Evolutionary conservation across 2,329 filamentous ascomycete species (phyloP).

Genomic region (Fusarium globosum): DNA sequence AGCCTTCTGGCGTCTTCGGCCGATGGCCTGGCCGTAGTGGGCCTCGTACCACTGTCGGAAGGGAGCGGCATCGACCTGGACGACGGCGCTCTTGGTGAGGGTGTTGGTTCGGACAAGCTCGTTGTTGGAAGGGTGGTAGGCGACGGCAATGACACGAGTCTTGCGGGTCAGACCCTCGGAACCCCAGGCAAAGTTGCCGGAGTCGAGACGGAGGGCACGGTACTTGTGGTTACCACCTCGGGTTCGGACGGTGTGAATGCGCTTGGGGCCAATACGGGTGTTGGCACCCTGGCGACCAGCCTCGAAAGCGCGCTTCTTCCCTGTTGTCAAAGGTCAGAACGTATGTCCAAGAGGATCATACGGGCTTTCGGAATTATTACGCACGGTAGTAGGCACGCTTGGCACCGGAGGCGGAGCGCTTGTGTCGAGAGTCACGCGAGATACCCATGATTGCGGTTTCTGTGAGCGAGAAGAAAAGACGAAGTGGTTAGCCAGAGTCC

Average conservation of each 20-base stretch:
- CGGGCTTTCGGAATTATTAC: conserved; percentile 74
- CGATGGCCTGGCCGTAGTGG: conserved; percentile 93
- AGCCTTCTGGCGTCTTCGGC: conserved; percentile 92
- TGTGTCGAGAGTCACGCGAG: conserved; percentile 99
- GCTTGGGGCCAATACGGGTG: conserved; percentile 98
- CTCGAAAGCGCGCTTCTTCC: conserved; percentile 99
- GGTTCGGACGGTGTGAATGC: conserved; percentile 95
- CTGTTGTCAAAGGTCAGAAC: conserved; percentile 80
- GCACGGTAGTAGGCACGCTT: conserved; percentile 94
- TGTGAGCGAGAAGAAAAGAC: conserved; percentile 51
- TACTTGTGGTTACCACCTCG: conserved; percentile 99
- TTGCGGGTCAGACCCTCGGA: conserved; percentile 98
- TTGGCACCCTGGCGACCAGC: conserved; percentile 99
- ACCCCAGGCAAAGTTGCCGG: conserved; percentile 99
- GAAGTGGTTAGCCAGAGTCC: conserved; percentile 38
- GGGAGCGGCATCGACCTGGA: conserved; percentile 98
- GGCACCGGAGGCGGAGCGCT: conserved; percentile 98
- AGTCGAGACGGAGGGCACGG: conserved; percentile 97
- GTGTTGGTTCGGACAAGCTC: conserved; percentile 99
- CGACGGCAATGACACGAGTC: conserved; percentile 97
- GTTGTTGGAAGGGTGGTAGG: conserved; percentile 99
- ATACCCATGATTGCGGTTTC: conserved; percentile 96
- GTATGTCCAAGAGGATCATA: conserved; percentile 68
- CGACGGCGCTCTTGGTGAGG: conserved; percentile 97
- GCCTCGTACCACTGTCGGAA: conserved; percentile 99